These are phyloP conservation scores for Penstemon barbatus DNA, from an alignment of 257 asterid species.

Conservation along the genomic window DNA sequence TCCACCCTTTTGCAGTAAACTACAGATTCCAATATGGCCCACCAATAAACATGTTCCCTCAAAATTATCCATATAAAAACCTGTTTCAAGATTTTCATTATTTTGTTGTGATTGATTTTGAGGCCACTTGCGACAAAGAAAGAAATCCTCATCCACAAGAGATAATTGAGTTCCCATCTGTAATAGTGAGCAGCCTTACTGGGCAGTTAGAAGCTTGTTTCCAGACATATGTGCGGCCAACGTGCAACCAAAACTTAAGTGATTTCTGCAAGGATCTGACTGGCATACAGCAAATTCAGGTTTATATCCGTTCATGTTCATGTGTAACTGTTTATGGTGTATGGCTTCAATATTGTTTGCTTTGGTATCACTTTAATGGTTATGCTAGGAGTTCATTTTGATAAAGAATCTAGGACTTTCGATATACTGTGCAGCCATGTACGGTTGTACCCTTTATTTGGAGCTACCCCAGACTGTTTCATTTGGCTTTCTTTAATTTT, in stretches of 20 bases:
- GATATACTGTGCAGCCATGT: not conserved
- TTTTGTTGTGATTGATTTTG: slow-evolving; percentile 86
- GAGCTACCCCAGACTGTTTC: slow-evolving; percentile 10
- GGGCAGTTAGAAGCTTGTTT: slow-evolving; percentile 82
- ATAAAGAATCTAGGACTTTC: not conserved
- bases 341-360: slow-evolving; percentile 12
- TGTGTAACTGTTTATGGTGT: slow-evolving; percentile 1
- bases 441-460: not conserved
- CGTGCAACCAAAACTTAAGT: slow-evolving; percentile 67
- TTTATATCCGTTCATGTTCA: slow-evolving; percentile 40
- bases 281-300: slow-evolving; percentile 96
- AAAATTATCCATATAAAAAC: slow-evolving; percentile 43
- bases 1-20: slow-evolving; percentile 53
- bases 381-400: slow-evolving; percentile 16
- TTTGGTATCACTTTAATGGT: slow-evolving; percentile 11
- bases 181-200: slow-evolving; percentile 68
- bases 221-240: slow-evolving; percentile 84
- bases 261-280: slow-evolving; percentile 95
- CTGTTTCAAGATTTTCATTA: slow-evolving; percentile 70
- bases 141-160: slow-evolving; percentile 82
- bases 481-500: not conserved
- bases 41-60: slow-evolving; percentile 49
- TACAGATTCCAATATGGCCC: slow-evolving; percentile 56
- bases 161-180: slow-evolving; percentile 95
- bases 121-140: slow-evolving; percentile 89